These are phyloP conservation scores for Akanthomyces uredinophilus DNA, from an alignment of 2,329 filamentous ascomycete genomes.

Conservation along the genomic window DNA sequence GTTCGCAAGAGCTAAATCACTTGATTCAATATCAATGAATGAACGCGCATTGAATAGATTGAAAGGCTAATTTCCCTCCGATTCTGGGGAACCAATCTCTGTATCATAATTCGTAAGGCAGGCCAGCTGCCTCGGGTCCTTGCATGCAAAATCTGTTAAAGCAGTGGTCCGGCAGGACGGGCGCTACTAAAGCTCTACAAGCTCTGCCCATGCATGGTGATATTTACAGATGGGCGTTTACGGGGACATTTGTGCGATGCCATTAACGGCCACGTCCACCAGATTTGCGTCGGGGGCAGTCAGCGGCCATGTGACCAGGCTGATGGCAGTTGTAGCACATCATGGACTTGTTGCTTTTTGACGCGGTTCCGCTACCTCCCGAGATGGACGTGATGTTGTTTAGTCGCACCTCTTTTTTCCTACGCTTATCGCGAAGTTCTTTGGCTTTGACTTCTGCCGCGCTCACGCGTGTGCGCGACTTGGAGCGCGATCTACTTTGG, in stretches of 20 bases:
- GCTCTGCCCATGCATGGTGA: background rate
- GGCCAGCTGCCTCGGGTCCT: background rate
- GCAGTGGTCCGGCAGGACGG: background rate
- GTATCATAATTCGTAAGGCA: constrained; percentile 7
- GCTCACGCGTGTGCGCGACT: constrained; percentile 24
- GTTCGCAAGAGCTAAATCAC: background rate
- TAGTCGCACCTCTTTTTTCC: constrained; percentile 63
- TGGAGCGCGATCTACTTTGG: constrained; percentile 29
- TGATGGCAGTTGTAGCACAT: constrained; percentile 59
- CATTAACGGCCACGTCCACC: constrained; percentile 4
- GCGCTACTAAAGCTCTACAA: background rate
- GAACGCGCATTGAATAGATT: background rate
- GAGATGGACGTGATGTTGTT: constrained; percentile 60
- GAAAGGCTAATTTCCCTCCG: background rate
- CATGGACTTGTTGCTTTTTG: constrained; percentile 23
- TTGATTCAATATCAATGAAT: background rate
- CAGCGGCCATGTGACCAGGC: constrained; percentile 52
- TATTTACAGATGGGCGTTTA: background rate
- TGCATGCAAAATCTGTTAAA: background rate
- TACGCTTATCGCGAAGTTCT: constrained; percentile 52
- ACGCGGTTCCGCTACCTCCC: constrained; percentile 25
- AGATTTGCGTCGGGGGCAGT: constrained; percentile 43
- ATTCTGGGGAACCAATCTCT: background rate
- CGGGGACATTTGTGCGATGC: background rate
- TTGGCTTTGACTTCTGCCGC: constrained; percentile 31